Conservation (phyloP, 305 asterid genomes). For the Fraxinus latifolia region DNA sequence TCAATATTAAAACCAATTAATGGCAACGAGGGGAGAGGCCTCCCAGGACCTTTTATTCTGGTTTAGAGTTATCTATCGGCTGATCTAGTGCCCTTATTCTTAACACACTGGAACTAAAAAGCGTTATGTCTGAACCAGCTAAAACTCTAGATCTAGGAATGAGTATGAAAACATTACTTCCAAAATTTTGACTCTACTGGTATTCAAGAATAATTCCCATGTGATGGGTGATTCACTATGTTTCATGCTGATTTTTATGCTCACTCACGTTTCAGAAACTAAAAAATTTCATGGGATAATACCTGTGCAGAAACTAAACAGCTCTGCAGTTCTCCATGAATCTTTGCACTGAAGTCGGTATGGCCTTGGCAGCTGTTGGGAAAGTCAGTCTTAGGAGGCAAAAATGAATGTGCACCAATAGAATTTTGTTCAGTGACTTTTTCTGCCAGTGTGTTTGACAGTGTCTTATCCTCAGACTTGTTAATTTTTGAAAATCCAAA, state of each 20-base stretch:
- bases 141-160: not conserved
- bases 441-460: constrained; percentile 5
- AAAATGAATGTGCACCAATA: constrained; percentile 11
- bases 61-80: not conserved
- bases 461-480: constrained; percentile 17
- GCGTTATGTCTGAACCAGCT: not conserved
- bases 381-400: constrained; percentile 28
- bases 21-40: not conserved
- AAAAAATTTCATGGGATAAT: constrained; percentile 1
- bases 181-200: constrained; percentile 13
- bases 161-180: not conserved
- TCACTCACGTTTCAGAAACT: constrained; percentile 1
- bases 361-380: constrained; percentile 15
- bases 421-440: constrained; percentile 19
- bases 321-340: constrained; percentile 20
- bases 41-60: not conserved
- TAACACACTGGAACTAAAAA: not conserved
- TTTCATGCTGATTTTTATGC: constrained; percentile 8
- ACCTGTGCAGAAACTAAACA: constrained; percentile 8
- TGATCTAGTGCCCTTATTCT: not conserved
- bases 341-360: not conserved
- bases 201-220: constrained; percentile 3
- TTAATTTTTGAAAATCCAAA: constrained; percentile 36
- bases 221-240: not conserved
- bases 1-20: not conserved